Evolutionary conservation across 2,329 filamentous ascomycete species (phyloP).

Genomic region (Cladorrhinum sp.): DNA sequence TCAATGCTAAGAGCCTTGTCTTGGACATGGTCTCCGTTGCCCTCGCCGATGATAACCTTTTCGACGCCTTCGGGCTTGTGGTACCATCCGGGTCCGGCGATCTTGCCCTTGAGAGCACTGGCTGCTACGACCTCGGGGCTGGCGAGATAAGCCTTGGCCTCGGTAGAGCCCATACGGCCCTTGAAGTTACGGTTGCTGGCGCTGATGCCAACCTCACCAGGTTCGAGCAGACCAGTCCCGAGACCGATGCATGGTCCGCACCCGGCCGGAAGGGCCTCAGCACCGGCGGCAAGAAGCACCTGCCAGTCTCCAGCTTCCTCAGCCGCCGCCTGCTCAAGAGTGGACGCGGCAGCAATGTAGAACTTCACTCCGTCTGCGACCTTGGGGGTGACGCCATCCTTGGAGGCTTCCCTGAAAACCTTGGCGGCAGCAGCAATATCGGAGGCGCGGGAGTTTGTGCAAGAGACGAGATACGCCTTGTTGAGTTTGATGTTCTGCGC

Average conservation of each 20-base stretch:
- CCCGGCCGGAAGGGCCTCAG: slow-evolving; percentile 64
- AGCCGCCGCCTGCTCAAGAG: slow-evolving; percentile 70
- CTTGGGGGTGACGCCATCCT: slow-evolving; percentile 62
- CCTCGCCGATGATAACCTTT: slow-evolving; percentile 68
- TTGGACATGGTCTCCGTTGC: slow-evolving; percentile 61
- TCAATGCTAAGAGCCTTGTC: slow-evolving; percentile 65
- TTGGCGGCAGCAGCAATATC: slow-evolving; percentile 79
- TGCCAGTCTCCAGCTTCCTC: slow-evolving; percentile 87
- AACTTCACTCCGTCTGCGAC: slow-evolving; percentile 75
- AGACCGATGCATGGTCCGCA: slow-evolving; percentile 82
- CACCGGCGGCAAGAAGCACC: slow-evolving; percentile 74
- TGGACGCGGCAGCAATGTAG: slow-evolving; percentile 85
- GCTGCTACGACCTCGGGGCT: slow-evolving; percentile 91
- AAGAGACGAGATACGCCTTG: slow-evolving; percentile 84
- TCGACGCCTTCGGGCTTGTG: slow-evolving; percentile 64
- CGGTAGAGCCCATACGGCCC: slow-evolving; percentile 78
- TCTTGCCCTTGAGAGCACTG: slow-evolving; percentile 71
- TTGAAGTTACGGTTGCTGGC: slow-evolving; percentile 89
- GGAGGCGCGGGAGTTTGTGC: slow-evolving; percentile 80
- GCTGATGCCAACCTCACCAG: slow-evolving; percentile 81
- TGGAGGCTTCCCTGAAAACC: slow-evolving; percentile 78
- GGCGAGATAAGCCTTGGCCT: slow-evolving; percentile 80
- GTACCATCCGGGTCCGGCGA: slow-evolving; percentile 76
- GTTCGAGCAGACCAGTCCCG: slow-evolving; percentile 68
- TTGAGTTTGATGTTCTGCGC: slow-evolving; percentile 71